A percentile compares a stretch with the other conserved stretches of the same genome.
Evolutionary conservation across 116 monocot genomes (phyloP).

Genomic region (Papilionanthe hybrid): DNA sequence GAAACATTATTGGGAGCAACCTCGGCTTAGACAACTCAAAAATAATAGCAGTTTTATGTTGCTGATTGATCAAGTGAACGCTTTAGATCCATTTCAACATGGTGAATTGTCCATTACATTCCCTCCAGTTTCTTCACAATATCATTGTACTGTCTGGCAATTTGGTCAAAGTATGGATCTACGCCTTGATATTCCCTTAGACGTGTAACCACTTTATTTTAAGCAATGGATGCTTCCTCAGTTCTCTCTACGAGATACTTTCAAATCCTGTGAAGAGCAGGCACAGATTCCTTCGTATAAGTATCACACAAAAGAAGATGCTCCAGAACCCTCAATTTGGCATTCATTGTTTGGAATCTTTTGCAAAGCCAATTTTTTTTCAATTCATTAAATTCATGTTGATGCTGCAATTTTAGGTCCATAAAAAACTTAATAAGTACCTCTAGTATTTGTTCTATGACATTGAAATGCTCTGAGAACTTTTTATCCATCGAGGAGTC

Average conservation of each 20-base stretch:
- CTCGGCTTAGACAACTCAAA: neutral
- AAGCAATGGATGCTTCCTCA: too few relatives aligned
- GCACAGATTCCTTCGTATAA: slow-evolving; percentile 90
- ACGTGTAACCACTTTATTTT: slow-evolving; percentile 46
- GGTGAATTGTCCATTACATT: slow-evolving; percentile 93
- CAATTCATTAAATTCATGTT: slow-evolving; percentile 81
- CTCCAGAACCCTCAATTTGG: slow-evolving; percentile 90
- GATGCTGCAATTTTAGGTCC: slow-evolving; percentile 92
- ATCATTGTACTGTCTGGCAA: slow-evolving; percentile 95
- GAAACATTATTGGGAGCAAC: too few relatives aligned
- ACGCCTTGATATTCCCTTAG: slow-evolving; percentile 97
- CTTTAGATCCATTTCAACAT: slow-evolving; percentile 93
- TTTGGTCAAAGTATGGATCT: slow-evolving; percentile 93
- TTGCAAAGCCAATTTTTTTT: slow-evolving; percentile 93
- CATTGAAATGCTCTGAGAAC: slow-evolving; percentile 93
- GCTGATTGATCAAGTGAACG: slow-evolving; percentile 43
- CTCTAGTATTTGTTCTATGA: slow-evolving; percentile 87
- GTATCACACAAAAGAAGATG: slow-evolving; percentile 88
- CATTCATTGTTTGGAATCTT: slow-evolving; percentile 96
- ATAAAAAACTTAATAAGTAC: slow-evolving; percentile 88
- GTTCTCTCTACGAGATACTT: too few relatives aligned
- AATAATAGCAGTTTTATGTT: slow-evolving; percentile 4
- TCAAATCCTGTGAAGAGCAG: slow-evolving; percentile 74
- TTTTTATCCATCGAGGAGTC: slow-evolving; percentile 95
- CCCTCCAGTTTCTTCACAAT: slow-evolving; percentile 91